Conservation (phyloP, 805 yeast genomes). For the Alloascoidea africana region DNA sequence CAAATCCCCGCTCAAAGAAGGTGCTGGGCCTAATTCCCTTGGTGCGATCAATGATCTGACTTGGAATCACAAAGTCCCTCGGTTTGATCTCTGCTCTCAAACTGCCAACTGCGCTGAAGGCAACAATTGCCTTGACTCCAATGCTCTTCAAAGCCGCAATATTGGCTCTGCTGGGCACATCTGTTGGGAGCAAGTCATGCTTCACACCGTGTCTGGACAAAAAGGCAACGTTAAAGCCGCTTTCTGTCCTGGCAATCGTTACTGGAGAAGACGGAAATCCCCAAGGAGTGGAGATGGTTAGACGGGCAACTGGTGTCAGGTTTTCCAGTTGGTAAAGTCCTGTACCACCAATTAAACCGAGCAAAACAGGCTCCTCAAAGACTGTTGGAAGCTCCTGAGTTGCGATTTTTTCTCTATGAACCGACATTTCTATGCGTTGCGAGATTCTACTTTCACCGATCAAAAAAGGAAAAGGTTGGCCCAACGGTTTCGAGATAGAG, state of each 20-base stretch:
- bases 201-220: slow-evolving; percentile 88
- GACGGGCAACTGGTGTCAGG: slow-evolving; percentile 70
- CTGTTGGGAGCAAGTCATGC: slow-evolving; percentile 82
- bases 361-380: slow-evolving; percentile 50
- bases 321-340: slow-evolving; percentile 86
- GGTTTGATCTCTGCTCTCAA: slow-evolving; percentile 81
- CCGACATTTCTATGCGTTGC: neutral
- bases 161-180: slow-evolving; percentile 87
- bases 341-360: slow-evolving; percentile 95
- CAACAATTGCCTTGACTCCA: slow-evolving; percentile 79
- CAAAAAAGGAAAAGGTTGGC: neutral
- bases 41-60: slow-evolving; percentile 92
- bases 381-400: slow-evolving; percentile 29
- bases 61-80: slow-evolving; percentile 92
- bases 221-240: slow-evolving; percentile 82
- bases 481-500: too few species aligned
- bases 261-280: slow-evolving; percentile 92
- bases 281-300: slow-evolving; percentile 89
- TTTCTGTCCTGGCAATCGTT: slow-evolving; percentile 65
- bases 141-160: slow-evolving; percentile 86
- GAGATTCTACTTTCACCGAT: neutral
- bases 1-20: slow-evolving; percentile 83
- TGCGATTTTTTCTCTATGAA: neutral
- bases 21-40: slow-evolving; percentile 88
- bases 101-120: slow-evolving; percentile 95